These are phyloP conservation scores for Pseudoturritis turrita DNA, from an alignment of 345 rosid genomes.

Conservation along the genomic window DNA sequence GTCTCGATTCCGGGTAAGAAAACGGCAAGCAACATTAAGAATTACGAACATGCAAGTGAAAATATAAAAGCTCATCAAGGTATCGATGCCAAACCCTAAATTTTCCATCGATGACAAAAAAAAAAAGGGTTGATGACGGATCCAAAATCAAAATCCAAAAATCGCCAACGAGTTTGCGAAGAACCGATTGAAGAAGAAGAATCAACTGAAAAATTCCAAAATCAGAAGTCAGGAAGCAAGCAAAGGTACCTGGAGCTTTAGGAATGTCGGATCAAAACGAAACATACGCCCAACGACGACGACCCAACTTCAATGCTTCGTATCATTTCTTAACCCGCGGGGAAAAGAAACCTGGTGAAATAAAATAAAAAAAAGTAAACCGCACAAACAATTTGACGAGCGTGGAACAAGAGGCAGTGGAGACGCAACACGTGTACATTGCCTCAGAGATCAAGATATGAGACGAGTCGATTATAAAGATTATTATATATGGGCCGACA, in stretches of 20 bases:
- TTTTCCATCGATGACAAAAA: not conserved
- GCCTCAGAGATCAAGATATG: slow-evolving; percentile 8
- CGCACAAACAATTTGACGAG: slow-evolving; percentile 3
- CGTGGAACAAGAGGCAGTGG: slow-evolving; percentile 6
- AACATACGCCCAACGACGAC: slow-evolving; percentile 15
- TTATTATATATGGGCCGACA: not conserved
- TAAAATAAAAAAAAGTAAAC: not conserved
- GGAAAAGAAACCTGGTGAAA: not conserved
- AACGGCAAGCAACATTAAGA: not conserved
- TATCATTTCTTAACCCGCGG: slow-evolving; percentile 17
- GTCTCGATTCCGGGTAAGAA: not conserved
- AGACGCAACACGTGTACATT: slow-evolving; percentile 25
- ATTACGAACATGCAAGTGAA: not conserved
- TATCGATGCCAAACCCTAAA: slow-evolving; percentile 2
- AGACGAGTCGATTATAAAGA: not conserved
- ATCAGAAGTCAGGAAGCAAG: not conserved
- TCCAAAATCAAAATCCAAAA: slow-evolving; percentile 2
- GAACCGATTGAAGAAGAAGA: not conserved
- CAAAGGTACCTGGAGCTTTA: slow-evolving; percentile 24
- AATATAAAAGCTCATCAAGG: not conserved
- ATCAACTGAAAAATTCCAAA: not conserved
- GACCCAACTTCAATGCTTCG: not conserved
- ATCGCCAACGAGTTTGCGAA: not conserved
- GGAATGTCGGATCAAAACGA: slow-evolving; percentile 31
- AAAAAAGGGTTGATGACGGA: not conserved